Conservation (phyloP, 495 filamentous ascomycete genomes). For the Penicillium canariense region DNA sequence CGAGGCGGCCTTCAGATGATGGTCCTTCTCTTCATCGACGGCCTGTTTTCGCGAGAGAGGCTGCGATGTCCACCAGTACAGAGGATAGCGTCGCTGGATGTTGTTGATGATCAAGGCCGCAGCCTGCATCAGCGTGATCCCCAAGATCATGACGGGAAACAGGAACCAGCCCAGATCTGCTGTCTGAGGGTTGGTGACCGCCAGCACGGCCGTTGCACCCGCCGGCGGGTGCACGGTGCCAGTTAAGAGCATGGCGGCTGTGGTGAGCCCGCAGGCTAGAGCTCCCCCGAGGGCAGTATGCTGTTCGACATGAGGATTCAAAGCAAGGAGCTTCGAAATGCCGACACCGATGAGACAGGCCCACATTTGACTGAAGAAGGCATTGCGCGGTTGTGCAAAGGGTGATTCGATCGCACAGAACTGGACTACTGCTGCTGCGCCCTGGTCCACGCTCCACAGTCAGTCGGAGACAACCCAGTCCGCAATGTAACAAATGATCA, state of each 20-base stretch:
- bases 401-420: slow-evolving; percentile 77
- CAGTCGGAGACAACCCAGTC: not conserved
- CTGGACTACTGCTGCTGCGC: slow-evolving; percentile 73
- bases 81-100: slow-evolving; percentile 68
- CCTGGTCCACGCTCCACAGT: slow-evolving; percentile 40
- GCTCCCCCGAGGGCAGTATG: slow-evolving; percentile 68
- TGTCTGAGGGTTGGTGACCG: slow-evolving; percentile 58
- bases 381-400: slow-evolving; percentile 78
- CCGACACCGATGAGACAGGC: slow-evolving; percentile 63
- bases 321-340: slow-evolving; percentile 69
- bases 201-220: slow-evolving; percentile 81
- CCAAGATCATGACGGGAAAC: slow-evolving; percentile 64
- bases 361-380: slow-evolving; percentile 68
- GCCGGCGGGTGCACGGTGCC: slow-evolving; percentile 84
- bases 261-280: slow-evolving; percentile 66
- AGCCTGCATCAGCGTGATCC: slow-evolving; percentile 60
- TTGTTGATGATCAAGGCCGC: slow-evolving; percentile 74
- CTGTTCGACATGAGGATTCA: slow-evolving; percentile 42
- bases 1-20: slow-evolving; percentile 14
- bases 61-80: slow-evolving; percentile 65
- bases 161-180: slow-evolving; percentile 68
- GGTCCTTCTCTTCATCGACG: slow-evolving; percentile 33
- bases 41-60: slow-evolving; percentile 19
- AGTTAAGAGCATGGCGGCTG: slow-evolving; percentile 70
- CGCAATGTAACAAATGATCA: not conserved